Conservation (phyloP, 192 early-diverging fungal genomes). For the Gigaspora rosea region DNA sequence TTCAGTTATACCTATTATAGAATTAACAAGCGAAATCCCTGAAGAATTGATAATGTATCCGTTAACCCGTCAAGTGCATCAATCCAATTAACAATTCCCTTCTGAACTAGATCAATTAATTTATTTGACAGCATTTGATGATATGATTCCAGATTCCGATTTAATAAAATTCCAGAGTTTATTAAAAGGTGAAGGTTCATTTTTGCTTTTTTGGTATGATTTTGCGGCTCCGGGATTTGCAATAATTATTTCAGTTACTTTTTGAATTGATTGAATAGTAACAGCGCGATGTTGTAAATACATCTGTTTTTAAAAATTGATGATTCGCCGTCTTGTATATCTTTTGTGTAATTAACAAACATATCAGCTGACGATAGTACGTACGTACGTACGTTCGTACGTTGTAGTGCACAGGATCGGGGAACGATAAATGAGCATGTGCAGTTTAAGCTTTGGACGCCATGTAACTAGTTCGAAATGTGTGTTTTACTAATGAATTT, state of each 20-base stretch:
- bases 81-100: neutral
- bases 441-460: too few relatives aligned
- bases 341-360: too few relatives aligned
- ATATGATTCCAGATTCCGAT: neutral
- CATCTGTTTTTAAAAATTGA: slow-evolving; percentile 11
- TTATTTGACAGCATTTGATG: slow-evolving; percentile 15
- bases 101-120: neutral
- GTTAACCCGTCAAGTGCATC: neutral
- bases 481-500: too few relatives aligned
- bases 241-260: neutral
- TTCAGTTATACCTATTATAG: slow-evolving; percentile 7
- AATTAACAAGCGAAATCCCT: neutral
- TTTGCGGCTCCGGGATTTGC: neutral
- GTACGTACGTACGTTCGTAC: too few relatives aligned
- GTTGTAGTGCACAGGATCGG: too few relatives aligned
- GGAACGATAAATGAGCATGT: too few relatives aligned
- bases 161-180: slow-evolving; percentile 4
- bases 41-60: neutral
- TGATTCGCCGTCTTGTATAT: too few relatives aligned
- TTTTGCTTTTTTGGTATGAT: neutral
- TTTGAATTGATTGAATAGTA: neutral
- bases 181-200: neutral
- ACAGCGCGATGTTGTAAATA: neutral
- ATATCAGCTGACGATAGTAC: too few relatives aligned
- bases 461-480: too few relatives aligned